A percentile compares a stretch with the other conserved stretches of the same genome.
Evolutionary conservation across 2,329 filamentous ascomycete genomes (phyloP).

Genomic region (Fusarium sp.): DNA sequence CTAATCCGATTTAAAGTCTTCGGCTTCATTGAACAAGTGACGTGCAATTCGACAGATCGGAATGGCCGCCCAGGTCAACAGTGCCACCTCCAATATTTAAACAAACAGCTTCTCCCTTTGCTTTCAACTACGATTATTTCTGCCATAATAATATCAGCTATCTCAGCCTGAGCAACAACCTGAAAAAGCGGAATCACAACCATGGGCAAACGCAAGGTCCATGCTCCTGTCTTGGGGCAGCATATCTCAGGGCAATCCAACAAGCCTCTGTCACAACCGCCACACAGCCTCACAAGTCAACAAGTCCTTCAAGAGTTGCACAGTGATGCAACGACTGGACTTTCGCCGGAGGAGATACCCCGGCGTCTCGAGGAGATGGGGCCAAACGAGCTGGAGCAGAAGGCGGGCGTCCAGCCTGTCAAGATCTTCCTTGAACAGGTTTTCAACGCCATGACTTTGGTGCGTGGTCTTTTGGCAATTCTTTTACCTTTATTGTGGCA

Average conservation of each 20-base stretch:
- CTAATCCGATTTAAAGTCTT: no score
- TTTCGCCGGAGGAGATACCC: slow-evolving; percentile 65
- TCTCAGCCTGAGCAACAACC: no score
- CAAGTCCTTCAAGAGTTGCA: slow-evolving; percentile 66
- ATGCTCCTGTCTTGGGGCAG: slow-evolving; percentile 27
- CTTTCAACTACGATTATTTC: no score
- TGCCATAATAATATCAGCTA: no score
- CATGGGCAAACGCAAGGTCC: slow-evolving; percentile 60
- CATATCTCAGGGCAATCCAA: slow-evolving; percentile 53
- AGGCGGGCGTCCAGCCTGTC: slow-evolving; percentile 63
- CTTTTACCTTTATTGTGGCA: not conserved
- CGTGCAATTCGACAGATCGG: no score
- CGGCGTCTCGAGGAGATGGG: slow-evolving; percentile 67
- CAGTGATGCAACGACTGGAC: slow-evolving; percentile 67
- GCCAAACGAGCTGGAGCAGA: slow-evolving; percentile 66
- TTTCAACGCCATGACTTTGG: slow-evolving; percentile 73
- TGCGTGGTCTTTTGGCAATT: slow-evolving; percentile 19
- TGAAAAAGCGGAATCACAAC: no score
- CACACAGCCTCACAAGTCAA: slow-evolving; percentile 67
- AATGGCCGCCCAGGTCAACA: no score
- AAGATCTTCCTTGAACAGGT: slow-evolving; percentile 73
- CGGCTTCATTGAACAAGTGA: no score
- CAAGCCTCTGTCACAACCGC: slow-evolving; percentile 64
- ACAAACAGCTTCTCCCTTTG: no score
- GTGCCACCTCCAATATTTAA: no score